Conservation (phyloP, 2,329 filamentous ascomycete genomes). For the Sporothrix globosa region DNA sequence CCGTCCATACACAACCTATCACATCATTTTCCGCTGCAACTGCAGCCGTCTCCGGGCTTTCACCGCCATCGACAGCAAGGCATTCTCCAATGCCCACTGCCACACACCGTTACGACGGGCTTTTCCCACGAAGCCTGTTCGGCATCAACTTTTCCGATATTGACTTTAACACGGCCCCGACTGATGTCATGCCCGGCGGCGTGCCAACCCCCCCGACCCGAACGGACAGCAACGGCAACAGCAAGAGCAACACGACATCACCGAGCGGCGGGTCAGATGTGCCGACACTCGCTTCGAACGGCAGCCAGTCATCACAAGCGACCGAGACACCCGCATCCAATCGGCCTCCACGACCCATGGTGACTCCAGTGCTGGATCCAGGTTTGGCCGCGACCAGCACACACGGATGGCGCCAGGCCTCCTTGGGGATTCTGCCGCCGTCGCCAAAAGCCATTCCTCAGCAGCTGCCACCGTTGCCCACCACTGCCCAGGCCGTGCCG, state of each 20-base stretch:
- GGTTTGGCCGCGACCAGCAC: background rate
- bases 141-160: constrained; percentile 27
- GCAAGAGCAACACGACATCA: constrained; percentile 8
- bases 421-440: background rate
- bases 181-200: constrained; percentile 9
- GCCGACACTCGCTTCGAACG: background rate
- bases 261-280: constrained; percentile 13
- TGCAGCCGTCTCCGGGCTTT: background rate
- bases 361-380: background rate
- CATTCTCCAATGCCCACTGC: background rate
- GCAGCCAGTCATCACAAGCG: constrained; percentile 7
- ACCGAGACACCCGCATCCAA: background rate
- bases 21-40: background rate
- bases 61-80: background rate
- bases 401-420: background rate
- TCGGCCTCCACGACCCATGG: background rate
- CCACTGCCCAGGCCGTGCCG: background rate
- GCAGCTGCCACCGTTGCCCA: background rate
- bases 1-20: background rate
- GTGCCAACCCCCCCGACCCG: background rate
- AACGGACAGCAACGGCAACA: background rate
- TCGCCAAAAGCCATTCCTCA: background rate
- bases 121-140: constrained; percentile 26
- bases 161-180: constrained; percentile 17
- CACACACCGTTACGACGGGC: constrained; percentile 1